Conservation (phyloP, 495 filamentous ascomycete genomes). For the Neurospora sp. region DNA sequence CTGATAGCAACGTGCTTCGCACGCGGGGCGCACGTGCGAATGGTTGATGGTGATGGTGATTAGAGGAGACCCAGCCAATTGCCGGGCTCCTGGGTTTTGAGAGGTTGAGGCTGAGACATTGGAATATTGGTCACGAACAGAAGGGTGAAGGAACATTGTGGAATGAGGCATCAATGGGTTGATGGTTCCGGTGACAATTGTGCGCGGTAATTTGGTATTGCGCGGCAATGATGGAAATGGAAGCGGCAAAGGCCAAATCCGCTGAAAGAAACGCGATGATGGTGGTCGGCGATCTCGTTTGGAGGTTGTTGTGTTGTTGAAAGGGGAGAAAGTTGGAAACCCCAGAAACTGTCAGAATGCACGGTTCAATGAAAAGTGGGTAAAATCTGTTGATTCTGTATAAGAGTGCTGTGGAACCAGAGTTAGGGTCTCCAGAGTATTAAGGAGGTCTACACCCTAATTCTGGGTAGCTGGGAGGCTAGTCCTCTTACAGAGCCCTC, state of each 20-base stretch:
- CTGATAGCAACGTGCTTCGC: neutral
- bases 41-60: neutral
- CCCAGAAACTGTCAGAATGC: too few relatives aligned
- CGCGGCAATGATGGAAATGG: neutral
- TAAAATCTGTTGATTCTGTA: too few relatives aligned
- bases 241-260: neutral
- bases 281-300: neutral
- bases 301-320: neutral
- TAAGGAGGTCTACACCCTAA: too few relatives aligned
- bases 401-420: too few relatives aligned
- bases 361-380: too few relatives aligned
- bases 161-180: neutral
- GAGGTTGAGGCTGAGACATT: neutral
- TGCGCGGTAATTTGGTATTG: too few relatives aligned
- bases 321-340: neutral
- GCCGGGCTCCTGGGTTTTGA: neutral
- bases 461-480: too few relatives aligned
- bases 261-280: neutral
- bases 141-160: neutral
- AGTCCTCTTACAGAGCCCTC: too few relatives aligned
- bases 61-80: neutral
- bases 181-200: too few relatives aligned
- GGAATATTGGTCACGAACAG: neutral
- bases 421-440: too few relatives aligned
- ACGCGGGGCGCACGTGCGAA: neutral